These are phyloP conservation scores for Inga laurina DNA, from an alignment of 306 rosid species.

Conservation along the genomic window DNA sequence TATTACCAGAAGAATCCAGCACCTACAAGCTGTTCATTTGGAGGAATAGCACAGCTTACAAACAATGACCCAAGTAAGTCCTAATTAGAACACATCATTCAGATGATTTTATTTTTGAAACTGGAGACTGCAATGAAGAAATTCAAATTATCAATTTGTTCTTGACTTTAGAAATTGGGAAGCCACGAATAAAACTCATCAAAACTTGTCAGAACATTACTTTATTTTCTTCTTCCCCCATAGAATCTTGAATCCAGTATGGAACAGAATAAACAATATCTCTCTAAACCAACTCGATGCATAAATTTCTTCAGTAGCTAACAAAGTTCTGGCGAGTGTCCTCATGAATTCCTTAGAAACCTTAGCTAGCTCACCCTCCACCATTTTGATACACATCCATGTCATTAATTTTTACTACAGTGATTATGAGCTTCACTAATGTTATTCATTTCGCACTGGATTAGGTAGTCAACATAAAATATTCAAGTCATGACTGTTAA, in stretches of 20 bases:
- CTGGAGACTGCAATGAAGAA: background rate
- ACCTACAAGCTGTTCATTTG: conserved; percentile 91
- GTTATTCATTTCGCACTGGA: background rate
- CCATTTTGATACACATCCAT: conserved; percentile 12
- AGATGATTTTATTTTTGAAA: conserved; percentile 1
- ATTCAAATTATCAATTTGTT: background rate
- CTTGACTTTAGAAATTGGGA: background rate
- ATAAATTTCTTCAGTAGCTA: background rate
- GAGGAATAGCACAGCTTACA: conserved; percentile 78
- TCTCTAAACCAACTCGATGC: background rate
- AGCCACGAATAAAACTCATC: background rate
- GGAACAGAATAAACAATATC: background rate
- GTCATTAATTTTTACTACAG: background rate
- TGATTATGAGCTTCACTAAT: background rate
- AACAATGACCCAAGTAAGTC: conserved; percentile 84
- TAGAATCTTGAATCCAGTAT: background rate
- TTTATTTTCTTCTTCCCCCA: background rate
- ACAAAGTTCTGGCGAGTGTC: background rate
- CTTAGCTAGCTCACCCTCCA: background rate
- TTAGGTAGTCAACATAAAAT: conserved; percentile 16
- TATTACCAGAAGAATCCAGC: conserved; percentile 91
- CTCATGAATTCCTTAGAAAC: background rate
- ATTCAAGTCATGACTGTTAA: background rate
- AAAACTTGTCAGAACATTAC: background rate
- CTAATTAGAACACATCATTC: background rate